Evolutionary conservation across 352 stramenopile species (phyloP).

Genomic region (Lagenidium giganteum): DNA sequence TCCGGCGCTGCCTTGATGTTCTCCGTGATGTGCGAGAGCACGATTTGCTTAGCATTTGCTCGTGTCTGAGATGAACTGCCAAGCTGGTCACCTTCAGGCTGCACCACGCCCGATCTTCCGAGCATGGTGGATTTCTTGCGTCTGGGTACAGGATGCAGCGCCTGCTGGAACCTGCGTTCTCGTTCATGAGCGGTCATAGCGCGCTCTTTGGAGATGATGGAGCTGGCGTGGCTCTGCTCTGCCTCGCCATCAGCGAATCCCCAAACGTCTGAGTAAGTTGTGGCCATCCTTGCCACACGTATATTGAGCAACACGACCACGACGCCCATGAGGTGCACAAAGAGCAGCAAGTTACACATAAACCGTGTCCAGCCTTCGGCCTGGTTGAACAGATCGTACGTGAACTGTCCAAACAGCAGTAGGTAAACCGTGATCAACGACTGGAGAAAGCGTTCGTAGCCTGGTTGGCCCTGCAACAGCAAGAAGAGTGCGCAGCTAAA

Average conservation of each 20-base stretch:
- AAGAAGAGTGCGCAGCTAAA: slow-evolving; percentile 16
- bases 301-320: slow-evolving; percentile 34
- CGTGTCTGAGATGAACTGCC: too few relatives aligned
- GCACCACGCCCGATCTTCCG: too few relatives aligned
- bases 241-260: slow-evolving; percentile 15
- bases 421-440: slow-evolving; percentile 11
- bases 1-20: too few relatives aligned
- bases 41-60: too few relatives aligned
- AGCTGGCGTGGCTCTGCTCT: slow-evolving; percentile 42
- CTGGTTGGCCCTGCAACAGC: slow-evolving; percentile 9
- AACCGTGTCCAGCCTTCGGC: slow-evolving; percentile 9
- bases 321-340: slow-evolving; percentile 14
- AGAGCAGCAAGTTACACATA: slow-evolving; percentile 10
- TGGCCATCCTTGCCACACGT: slow-evolving; percentile 35
- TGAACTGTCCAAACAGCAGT: slow-evolving; percentile 13
- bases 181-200: too few relatives aligned
- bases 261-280: slow-evolving; percentile 19
- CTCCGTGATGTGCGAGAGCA: too few relatives aligned
- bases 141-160: too few relatives aligned
- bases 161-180: too few relatives aligned
- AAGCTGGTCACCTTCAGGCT: too few relatives aligned
- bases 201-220: slow-evolving; percentile 51
- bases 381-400: slow-evolving; percentile 7
- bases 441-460: slow-evolving; percentile 6
- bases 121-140: too few relatives aligned